Evolutionary conservation across 2,329 filamentous ascomycete species (phyloP), one percentile per base, ranked within the genome.

Genomic region (Trichoderma lentiforme): DNA sequence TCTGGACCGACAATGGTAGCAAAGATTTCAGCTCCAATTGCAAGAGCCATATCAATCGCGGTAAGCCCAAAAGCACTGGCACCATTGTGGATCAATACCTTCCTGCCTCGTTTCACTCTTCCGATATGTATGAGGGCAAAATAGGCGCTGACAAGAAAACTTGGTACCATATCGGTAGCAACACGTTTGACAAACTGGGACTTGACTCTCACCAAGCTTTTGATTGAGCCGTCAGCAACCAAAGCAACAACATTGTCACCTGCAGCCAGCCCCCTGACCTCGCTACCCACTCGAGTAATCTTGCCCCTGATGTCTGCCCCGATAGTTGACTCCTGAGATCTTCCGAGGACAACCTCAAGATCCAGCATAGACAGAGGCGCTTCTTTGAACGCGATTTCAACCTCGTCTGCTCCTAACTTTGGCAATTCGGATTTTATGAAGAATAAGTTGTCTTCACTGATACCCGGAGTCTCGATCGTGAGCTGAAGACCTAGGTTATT

Each of bases 211-310:
- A 81, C 71, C 4, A 77, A 77, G 51, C 78, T 83, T 36, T 77
- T 77, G 56, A 86, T 74, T 0, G 83, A 79, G 14, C 81, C 82
- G 6, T 76, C 72, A 1, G 75, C 74, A 12, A 80, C 75, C 34
- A 85, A 73, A 6, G 83, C 83, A 3, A 81, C 77, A 6, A 89
- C 87, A 3, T 77, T 76, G 47, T 86, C 82, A 4, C 83, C 83
- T 3, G 77, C 66, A 2, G 73, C 68, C 24, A 86, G 76, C 3
- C 76, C 67, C 5, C 61, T 74, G 4, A 82, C 80, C 7, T 78
- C 65, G 3, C 75, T 53, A 3, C 85, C 84, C 3, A 80, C 72
- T 14, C 78, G 76, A 11, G 76, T 74, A 14, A 86, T 77, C 15
- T 73, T 71, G 0, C 85, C 85, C 28, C 77, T 73, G 0, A 85